Evolutionary conservation across 805 yeast genomes (phyloP).

Genomic region (Starmerella apicola): DNA sequence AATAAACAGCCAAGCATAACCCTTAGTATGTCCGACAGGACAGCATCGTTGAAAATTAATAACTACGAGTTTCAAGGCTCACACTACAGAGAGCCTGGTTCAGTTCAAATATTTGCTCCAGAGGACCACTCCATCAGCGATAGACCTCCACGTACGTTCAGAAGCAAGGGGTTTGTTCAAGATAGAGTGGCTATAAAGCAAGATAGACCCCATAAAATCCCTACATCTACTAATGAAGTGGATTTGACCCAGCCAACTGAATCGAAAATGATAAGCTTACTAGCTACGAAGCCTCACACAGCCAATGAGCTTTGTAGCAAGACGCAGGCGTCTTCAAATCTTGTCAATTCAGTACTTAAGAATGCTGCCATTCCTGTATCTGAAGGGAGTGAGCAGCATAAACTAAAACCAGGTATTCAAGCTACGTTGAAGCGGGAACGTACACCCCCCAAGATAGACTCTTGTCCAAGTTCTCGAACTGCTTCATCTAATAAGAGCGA

Average conservation of each 20-base stretch:
- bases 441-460: too few relatives aligned
- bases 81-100: slow-evolving; percentile 19
- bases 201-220: slow-evolving; percentile 5
- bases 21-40: slow-evolving; percentile 9
- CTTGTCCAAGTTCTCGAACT: too few relatives aligned
- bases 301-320: slow-evolving; percentile 3
- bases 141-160: slow-evolving; percentile 5
- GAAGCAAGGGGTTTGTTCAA: slow-evolving; percentile 13
- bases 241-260: slow-evolving; percentile 10
- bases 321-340: slow-evolving; percentile 8
- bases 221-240: background rate
- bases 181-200: slow-evolving; percentile 14
- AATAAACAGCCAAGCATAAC: slow-evolving; percentile 1
- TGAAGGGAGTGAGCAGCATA: too few relatives aligned
- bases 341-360: slow-evolving; percentile 4
- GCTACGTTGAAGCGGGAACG: background rate
- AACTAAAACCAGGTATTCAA: too few relatives aligned
- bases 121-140: slow-evolving; percentile 1
- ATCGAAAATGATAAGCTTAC: slow-evolving; percentile 8
- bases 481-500: too few relatives aligned
- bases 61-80: slow-evolving; percentile 14
- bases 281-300: slow-evolving; percentile 5
- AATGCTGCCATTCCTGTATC: slow-evolving; percentile 5
- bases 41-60: slow-evolving; percentile 14
- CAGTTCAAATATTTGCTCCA: slow-evolving; percentile 15